Percentiles rank a stretch among this genome's conserved stretches.
Evolutionary conservation across 148 eudicot species (phyloP).

Genomic region (Oxyria digyna): DNA sequence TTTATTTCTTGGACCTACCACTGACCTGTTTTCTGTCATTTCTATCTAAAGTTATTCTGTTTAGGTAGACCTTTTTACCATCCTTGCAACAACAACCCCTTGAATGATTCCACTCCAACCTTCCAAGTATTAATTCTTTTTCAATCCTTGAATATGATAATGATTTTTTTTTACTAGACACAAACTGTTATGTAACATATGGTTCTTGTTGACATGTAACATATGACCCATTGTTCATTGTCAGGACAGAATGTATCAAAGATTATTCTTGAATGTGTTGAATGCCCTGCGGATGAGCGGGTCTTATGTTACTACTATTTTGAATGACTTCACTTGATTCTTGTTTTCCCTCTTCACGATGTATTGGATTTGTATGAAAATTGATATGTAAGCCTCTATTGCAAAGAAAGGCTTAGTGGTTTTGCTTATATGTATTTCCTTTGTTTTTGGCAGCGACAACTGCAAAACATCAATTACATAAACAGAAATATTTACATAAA

Average conservation of each 20-base stretch:
- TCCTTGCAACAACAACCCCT: too few species aligned
- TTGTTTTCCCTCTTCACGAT: too few species aligned
- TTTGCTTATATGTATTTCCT: background rate
- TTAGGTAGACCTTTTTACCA: too few species aligned
- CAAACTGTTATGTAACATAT: background rate
- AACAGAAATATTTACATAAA: too few species aligned
- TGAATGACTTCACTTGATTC: too few species aligned
- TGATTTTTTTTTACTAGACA: too few species aligned
- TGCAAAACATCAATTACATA: background rate
- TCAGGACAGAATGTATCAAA: slow-evolving; percentile 22
- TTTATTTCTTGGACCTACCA: background rate
- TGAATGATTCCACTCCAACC: too few species aligned
- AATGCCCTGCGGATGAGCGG: slow-evolving; percentile 16
- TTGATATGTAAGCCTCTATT: background rate
- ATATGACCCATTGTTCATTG: background rate
- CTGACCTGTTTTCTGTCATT: background rate
- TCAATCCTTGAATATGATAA: too few species aligned
- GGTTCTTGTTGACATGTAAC: background rate
- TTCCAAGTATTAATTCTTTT: too few species aligned
- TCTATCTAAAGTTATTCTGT: too few species aligned
- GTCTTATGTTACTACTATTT: slow-evolving; percentile 28
- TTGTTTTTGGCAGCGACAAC: background rate
- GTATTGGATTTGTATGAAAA: too few species aligned
- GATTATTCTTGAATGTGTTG: slow-evolving; percentile 7
- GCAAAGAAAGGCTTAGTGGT: too few species aligned